Evolutionary conservation across 257 asterid species (phyloP).

Genomic region (Ligustrum vulgare): DNA sequence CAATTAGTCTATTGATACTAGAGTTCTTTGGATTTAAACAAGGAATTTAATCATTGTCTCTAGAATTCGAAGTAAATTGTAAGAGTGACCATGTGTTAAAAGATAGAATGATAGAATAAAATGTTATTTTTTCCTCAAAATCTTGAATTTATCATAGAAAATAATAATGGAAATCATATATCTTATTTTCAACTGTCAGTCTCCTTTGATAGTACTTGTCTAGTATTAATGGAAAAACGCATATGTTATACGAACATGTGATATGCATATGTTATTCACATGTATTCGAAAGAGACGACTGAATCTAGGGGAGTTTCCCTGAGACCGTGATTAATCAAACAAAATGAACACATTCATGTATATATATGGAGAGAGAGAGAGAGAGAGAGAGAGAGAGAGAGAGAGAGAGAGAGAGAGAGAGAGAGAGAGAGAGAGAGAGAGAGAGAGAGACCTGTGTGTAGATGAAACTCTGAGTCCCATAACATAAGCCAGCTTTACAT

Average conservation of each 20-base stretch:
- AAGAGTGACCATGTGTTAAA: neutral
- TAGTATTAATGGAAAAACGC: neutral
- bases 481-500: constrained; percentile 68
- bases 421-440: neutral
- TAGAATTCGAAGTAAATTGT: too few species aligned
- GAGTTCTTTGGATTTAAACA: too few species aligned
- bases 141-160: neutral
- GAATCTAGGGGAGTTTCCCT: too few species aligned
- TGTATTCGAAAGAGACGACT: neutral
- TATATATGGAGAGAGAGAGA: neutral
- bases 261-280: neutral
- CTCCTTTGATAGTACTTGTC: neutral
- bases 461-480: constrained; percentile 80
- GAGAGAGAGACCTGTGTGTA: constrained; percentile 56
- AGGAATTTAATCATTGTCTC: neutral
- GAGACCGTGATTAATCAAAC: neutral
- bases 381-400: constrained; percentile 10
- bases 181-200: neutral
- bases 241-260: neutral
- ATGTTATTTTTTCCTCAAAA: neutral
- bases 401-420: constrained; percentile 11
- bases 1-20: too few species aligned
- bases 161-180: neutral
- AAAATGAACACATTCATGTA: neutral
- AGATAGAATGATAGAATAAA: neutral